phyloP scores from a whole-genome alignment of 2,329 filamentous ascomycete species.

The Sclerotinia subarctica region DNA sequence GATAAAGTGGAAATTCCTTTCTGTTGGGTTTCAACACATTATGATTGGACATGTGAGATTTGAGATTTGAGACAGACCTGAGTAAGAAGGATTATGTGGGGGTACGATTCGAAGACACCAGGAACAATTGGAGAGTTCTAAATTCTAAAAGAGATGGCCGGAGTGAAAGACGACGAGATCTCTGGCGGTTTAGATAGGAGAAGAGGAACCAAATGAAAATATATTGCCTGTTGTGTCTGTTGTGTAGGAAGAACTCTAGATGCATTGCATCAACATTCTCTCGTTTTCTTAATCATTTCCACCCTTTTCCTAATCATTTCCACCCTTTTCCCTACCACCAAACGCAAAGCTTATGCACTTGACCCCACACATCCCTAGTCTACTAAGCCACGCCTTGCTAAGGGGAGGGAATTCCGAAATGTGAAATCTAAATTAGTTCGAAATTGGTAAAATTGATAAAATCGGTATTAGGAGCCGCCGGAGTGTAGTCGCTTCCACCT shows the following conservation, averaged over 20 bases:
- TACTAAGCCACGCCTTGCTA: neutral
- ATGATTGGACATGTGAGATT: neutral
- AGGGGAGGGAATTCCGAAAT: neutral
- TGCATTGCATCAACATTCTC: neutral
- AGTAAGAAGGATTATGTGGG: neutral
- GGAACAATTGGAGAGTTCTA: neutral
- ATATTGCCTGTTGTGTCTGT: neutral
- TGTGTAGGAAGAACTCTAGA: neutral
- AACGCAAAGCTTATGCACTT: slow-evolving; percentile 4
- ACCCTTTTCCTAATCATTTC: no score
- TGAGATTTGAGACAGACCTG: neutral
- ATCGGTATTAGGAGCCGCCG: neutral
- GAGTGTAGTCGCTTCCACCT: neutral
- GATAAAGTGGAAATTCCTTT: slow-evolving; percentile 6
- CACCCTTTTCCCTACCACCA: neutral
- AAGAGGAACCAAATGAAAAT: neutral
- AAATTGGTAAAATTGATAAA: neutral
- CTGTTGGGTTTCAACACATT: neutral
- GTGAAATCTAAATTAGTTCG: neutral
- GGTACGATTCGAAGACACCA: neutral
- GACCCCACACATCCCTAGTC: slow-evolving; percentile 4
- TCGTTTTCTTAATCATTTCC: no score
- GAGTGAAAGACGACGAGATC: neutral
- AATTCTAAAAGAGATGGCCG: neutral
- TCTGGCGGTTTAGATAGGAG: neutral